Evolutionary conservation across 2,329 filamentous ascomycete genomes (phyloP).

Genomic region (Alternaria ventricosa): DNA sequence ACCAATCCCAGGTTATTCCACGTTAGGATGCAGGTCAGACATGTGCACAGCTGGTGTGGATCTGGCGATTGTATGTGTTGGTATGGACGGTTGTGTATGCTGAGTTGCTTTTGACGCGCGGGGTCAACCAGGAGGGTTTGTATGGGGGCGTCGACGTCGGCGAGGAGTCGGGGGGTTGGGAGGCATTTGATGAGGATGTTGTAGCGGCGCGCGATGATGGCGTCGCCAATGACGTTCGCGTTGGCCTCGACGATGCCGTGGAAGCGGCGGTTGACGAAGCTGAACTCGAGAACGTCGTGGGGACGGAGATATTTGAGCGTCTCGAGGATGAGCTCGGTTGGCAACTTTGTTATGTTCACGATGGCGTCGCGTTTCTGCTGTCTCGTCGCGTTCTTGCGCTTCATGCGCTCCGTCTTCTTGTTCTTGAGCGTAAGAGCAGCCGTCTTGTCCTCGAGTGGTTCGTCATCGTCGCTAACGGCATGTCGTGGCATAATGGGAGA

Average conservation of each 20-base stretch:
- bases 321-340: slow-evolving; percentile 60
- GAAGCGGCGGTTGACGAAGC: slow-evolving; percentile 53
- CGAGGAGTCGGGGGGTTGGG: slow-evolving; percentile 56
- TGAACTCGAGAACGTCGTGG: slow-evolving; percentile 59
- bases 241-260: slow-evolving; percentile 55
- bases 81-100: slow-evolving; percentile 59
- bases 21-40: slow-evolving; percentile 61
- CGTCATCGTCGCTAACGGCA: slow-evolving; percentile 40
- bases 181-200: slow-evolving; percentile 60
- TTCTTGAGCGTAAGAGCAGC: slow-evolving; percentile 57
- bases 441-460: slow-evolving; percentile 59
- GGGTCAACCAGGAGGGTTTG: slow-evolving; percentile 50
- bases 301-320: slow-evolving; percentile 57
- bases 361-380: slow-evolving; percentile 40
- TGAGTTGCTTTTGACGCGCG: slow-evolving; percentile 53
- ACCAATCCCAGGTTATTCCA: slow-evolving; percentile 64
- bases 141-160: slow-evolving; percentile 47
- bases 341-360: slow-evolving; percentile 55
- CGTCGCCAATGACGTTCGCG: slow-evolving; percentile 52
- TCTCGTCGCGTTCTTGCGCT: slow-evolving; percentile 48
- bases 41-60: slow-evolving; percentile 60
- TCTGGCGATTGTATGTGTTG: slow-evolving; percentile 60
- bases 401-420: slow-evolving; percentile 60
- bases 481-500: slow-evolving; percentile 30
- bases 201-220: slow-evolving; percentile 58